phyloP scores from a whole-genome alignment of 257 asterid genomes.

The Scutellaria barbata region DNA sequence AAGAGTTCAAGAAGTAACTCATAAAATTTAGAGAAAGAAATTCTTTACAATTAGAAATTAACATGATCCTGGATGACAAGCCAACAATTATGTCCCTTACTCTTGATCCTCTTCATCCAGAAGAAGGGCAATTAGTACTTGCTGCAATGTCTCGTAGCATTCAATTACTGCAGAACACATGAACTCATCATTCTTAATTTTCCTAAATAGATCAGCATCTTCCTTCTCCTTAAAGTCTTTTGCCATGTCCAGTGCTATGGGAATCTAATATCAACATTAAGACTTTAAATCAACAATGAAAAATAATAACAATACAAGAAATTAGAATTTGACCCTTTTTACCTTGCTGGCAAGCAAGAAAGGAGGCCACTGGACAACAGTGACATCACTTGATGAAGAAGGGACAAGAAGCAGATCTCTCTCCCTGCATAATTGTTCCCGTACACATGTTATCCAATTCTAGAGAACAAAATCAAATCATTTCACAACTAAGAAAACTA shows the following conservation, averaged over 20 bases:
- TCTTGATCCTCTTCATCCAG: conserved; percentile 59
- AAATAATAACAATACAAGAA: conserved; percentile 20
- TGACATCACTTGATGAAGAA: conserved; percentile 77
- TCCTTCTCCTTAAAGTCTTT: conserved; percentile 81
- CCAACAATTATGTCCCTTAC: conserved; percentile 55
- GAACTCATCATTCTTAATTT: conserved; percentile 77
- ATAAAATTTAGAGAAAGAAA: neutral
- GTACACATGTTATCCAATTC: conserved; percentile 18
- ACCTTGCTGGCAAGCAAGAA: conserved; percentile 99
- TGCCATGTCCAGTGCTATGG: conserved; percentile 98
- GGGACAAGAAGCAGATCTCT: conserved; percentile 94
- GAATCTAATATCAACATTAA: conserved; percentile 63
- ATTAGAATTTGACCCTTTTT: conserved; percentile 36
- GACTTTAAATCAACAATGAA: conserved; percentile 37
- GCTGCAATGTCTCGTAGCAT: conserved; percentile 81
- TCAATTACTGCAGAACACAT: conserved; percentile 89
- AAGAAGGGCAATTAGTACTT: conserved; percentile 65
- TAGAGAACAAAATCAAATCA: neutral
- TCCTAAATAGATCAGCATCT: conserved; percentile 86
- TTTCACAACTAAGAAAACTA: conserved; percentile 26
- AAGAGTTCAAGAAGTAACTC: conserved; percentile 30
- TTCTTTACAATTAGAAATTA: neutral
- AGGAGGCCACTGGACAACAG: conserved; percentile 99
- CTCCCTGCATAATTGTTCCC: conserved; percentile 62
- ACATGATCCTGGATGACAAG: conserved; percentile 23